phyloP scores from a whole-genome alignment of 345 rosid genomes.

The Lenwebbia sp. region DNA sequence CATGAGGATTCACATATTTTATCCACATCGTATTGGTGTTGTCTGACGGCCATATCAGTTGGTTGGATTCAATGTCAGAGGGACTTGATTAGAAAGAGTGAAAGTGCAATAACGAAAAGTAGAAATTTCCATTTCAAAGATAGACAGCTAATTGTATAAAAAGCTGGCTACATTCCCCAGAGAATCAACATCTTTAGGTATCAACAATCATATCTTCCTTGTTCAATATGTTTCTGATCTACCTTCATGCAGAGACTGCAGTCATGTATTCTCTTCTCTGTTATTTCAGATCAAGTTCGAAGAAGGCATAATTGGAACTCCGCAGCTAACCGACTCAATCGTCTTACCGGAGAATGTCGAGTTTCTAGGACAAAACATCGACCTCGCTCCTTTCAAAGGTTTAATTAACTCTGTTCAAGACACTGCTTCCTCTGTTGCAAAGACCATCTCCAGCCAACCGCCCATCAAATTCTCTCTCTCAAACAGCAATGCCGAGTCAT shows the following conservation, averaged over 20 bases:
- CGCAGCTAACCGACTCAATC: slow-evolving; percentile 78
- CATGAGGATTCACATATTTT: not conserved
- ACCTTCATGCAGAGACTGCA: not conserved
- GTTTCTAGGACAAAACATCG: slow-evolving; percentile 76
- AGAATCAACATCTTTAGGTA: not conserved
- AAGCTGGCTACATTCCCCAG: not conserved
- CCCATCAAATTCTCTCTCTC: slow-evolving; percentile 70
- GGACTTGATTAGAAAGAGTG: not conserved
- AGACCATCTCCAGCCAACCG: slow-evolving; percentile 82
- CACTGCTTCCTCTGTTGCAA: slow-evolving; percentile 74
- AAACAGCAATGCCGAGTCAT: slow-evolving; percentile 53
- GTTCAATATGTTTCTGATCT: not conserved
- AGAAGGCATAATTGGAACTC: slow-evolving; percentile 90
- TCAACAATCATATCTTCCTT: not conserved
- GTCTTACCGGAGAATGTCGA: slow-evolving; percentile 73
- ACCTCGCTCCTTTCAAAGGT: slow-evolving; percentile 64
- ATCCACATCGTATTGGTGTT: not conserved
- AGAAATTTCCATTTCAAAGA: not conserved
- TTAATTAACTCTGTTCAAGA: slow-evolving; percentile 68
- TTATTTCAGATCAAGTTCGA: slow-evolving; percentile 64
- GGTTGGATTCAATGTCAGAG: not conserved
- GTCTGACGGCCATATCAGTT: not conserved
- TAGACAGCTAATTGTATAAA: not conserved
- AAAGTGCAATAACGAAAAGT: not conserved
- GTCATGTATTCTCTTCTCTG: not conserved